Evolutionary conservation across 768 basidiomycete species (phyloP).

Genomic region (Macrolepiota dolichaula): DNA sequence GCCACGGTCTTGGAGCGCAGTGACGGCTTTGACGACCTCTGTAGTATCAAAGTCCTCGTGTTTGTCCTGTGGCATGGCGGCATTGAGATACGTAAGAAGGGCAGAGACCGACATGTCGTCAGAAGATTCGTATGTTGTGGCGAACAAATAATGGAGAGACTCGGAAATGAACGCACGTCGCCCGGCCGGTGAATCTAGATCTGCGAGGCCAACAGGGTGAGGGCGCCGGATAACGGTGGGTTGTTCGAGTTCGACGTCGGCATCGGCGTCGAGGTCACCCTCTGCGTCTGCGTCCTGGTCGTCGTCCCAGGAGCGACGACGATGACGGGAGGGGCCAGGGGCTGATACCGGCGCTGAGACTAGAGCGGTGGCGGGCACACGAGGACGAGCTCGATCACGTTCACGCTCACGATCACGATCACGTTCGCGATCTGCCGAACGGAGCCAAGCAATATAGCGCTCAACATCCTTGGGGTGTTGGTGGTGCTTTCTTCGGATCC

Average conservation of each 20-base stretch:
- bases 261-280: constrained; percentile 24
- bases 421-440: not conserved
- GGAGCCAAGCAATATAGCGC: constrained; percentile 13
- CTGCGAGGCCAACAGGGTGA: constrained; percentile 43
- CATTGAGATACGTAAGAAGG: constrained; percentile 69
- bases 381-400: not conserved
- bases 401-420: too few relatives aligned
- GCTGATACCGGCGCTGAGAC: not conserved
- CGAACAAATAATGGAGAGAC: constrained; percentile 63
- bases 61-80: constrained; percentile 74
- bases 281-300: constrained; percentile 29
- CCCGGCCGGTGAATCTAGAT: constrained; percentile 57
- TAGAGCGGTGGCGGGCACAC: not conserved
- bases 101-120: constrained; percentile 72
- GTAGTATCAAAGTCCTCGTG: constrained; percentile 80
- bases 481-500: constrained; percentile 14
- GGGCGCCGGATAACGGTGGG: constrained; percentile 20
- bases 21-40: constrained; percentile 57
- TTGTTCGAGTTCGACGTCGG: constrained; percentile 24
- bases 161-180: constrained; percentile 54
- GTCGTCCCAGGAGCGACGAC: constrained; percentile 11
- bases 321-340: not conserved
- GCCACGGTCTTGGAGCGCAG: constrained; percentile 42
- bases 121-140: constrained; percentile 59
- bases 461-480: constrained; percentile 12